Evolutionary conservation across 1,284 basidiomycete genomes (phyloP).

Genomic region (Farysia itapuensis): DNA sequence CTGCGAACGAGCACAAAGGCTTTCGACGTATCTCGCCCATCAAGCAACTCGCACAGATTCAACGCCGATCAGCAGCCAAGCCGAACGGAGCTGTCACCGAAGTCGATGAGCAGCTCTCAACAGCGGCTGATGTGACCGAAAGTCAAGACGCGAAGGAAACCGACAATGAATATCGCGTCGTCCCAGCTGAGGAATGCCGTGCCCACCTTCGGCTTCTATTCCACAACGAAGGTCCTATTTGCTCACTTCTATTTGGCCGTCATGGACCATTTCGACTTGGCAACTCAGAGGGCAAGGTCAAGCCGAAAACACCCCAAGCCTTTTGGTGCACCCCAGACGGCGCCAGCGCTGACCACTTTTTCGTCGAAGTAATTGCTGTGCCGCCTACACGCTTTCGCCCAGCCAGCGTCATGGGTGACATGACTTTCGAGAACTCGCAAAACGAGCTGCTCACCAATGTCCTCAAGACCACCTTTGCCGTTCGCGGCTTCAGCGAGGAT

Average conservation of each 20-base stretch:
- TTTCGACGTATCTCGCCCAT: conserved; percentile 34
- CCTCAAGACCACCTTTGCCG: conserved; percentile 69
- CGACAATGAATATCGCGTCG: conserved; percentile 66
- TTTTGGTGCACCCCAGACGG: conserved; percentile 37
- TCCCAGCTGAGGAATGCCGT: conserved; percentile 87
- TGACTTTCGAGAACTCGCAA: conserved; percentile 92
- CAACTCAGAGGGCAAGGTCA: conserved; percentile 19
- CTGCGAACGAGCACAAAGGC: conserved; percentile 27
- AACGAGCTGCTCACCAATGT: conserved; percentile 89
- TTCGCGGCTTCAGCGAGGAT: conserved; percentile 67
- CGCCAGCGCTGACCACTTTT: conserved; percentile 92
- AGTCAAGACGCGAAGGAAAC: conserved; percentile 9
- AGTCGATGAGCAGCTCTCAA: neutral
- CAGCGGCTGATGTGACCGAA: conserved; percentile 7
- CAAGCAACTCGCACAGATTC: conserved; percentile 41
- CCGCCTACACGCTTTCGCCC: conserved; percentile 95
- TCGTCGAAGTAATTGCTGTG: conserved; percentile 88
- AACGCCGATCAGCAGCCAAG: conserved; percentile 4
- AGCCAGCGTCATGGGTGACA: conserved; percentile 86
- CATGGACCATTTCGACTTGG: conserved; percentile 74
- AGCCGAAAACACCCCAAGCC: conserved; percentile 11
- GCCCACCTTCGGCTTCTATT: conserved; percentile 89
- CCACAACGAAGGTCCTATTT: conserved; percentile 77
- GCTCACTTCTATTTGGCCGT: conserved; percentile 84
- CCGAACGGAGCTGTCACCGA: neutral